Evolutionary conservation across 257 asterid species (phyloP), one percentile per base, ranked within the genome.

Genomic region (Rhazya stricta): DNA sequence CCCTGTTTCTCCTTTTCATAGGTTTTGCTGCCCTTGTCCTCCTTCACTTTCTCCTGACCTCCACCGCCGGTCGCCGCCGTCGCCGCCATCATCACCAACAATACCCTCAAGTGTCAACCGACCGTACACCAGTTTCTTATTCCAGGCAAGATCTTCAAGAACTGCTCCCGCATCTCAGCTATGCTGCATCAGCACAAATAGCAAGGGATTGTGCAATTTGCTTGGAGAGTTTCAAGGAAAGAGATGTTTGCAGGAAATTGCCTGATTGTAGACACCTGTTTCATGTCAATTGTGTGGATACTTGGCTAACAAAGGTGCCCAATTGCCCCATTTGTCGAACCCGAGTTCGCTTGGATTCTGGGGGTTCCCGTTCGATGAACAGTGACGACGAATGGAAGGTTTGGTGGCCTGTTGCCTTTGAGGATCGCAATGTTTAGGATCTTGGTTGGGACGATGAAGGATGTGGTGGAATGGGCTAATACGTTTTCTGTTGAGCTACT

Each of bases 291-390:
- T 94, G 98, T 69, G 88, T 91, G 62, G 97, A 91, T 84, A 81
- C 72, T 77, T 94, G 98, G 97, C 88, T 94, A 54, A 72, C 71
- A 36, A 89, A 85, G 80, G 90, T 78, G 50, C 89, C 89, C 61
- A 91, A 82, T 71, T 94, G 98, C 83, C 98, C 98, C 42, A 78
- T 90, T 79, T 94, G 98, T 74, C 86, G 98, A 69, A 81, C 85
- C 79, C 85, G 83, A 84, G 90, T 91, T 27, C 84, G 83, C 73
- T 78, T 88, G 67, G 84, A 76, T 54, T 81, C 80, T 21, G 85
- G 84, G 7, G 70, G 36, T 5, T 67, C 79, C 21, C 78, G 84
- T 43, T 72, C 72, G 43, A 29, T 74, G 34, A 68, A 36, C 12
- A 39, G 76, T 61, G 88, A 83, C 45, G 94, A 79, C 58, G 96